Conservation (phyloP, 805 yeast species). For the Cyberlindnera samutprakarnensis region DNA sequence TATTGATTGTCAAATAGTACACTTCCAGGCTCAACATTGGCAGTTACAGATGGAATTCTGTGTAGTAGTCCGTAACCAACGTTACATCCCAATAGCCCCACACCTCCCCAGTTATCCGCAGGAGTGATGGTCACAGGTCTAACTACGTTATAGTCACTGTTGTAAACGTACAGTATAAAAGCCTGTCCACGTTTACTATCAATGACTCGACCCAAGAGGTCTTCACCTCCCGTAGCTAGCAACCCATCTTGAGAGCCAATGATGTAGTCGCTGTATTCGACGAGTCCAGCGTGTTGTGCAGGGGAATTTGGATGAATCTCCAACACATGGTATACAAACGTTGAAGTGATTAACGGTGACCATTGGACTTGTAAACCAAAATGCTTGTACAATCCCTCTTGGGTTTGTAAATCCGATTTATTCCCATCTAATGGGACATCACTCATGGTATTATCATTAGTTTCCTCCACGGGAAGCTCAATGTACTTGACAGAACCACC, state of each 20-base stretch:
- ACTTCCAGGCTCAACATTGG: constrained; percentile 29
- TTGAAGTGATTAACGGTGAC: constrained; percentile 66
- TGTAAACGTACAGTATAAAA: constrained; percentile 66
- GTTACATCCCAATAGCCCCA: constrained; percentile 84
- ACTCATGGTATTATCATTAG: constrained; percentile 21
- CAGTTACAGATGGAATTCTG: constrained; percentile 65
- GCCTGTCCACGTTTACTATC: constrained; percentile 40
- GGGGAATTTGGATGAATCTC: constrained; percentile 70
- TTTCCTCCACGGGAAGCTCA: constrained; percentile 25
- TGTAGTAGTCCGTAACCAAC: constrained; percentile 92
- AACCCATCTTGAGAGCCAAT: constrained; percentile 85
- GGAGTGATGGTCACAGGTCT: constrained; percentile 83
- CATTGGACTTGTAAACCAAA: constrained; percentile 70
- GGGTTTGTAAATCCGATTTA: constrained; percentile 12
- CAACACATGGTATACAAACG: constrained; percentile 82
- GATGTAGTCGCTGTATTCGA: constrained; percentile 82
- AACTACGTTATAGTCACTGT: constrained; percentile 77
- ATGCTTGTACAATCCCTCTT: constrained; percentile 34
- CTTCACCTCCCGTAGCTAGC: constrained; percentile 82
- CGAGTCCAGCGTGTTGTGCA: constrained; percentile 73
- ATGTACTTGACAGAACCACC: constrained; percentile 57
- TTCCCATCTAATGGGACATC: constrained; percentile 18
- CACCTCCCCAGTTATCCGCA: constrained; percentile 71
- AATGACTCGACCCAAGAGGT: constrained; percentile 60
- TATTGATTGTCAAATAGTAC: constrained; percentile 30